Base-by-base conservation (phyloP, 1,284 basidiomycete species). In the Anthracocystis setariae region DNA sequence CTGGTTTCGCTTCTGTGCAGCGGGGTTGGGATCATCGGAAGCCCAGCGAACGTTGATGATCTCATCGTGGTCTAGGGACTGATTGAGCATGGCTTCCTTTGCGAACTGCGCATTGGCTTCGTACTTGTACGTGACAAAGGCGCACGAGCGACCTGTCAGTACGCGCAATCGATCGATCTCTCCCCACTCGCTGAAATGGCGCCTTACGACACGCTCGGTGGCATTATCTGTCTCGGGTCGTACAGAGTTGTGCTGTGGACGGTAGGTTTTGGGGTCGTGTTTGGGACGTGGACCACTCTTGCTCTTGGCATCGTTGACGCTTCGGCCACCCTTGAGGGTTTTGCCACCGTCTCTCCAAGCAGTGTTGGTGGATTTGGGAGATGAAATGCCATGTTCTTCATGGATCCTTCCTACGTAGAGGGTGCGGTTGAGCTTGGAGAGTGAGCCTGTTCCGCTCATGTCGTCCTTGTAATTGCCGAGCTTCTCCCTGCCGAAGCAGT, bases 1-100 rank as follows among this genome's bases (percentile, higher is more conserved):
- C 44, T 58, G 62, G 12, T 78, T 73, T 10, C 78, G 53, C 51
- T 77, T 73, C 33, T 73, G 63, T 4, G 74, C 73, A 0, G 59
- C 73, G 8, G 74, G 76, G 35, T 78, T 78, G 13, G 81, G 80
- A 39, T 82, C 81, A 40, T 80, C 78, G 5, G 80, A 76, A 0
- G 81, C 69, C 81, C 81, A 82, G 15, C 81, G 77, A 13, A 82
- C 73, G 84, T 99, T 99, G 70, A 98, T 88, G 73, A 98, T 93
- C 84, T 99, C 96, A 83, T 97, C 92, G 78, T 94, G 92, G 84
- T 98, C 95, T 73, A 98, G 86, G 23, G 93, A 95, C 84, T 99
- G 96, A 84, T 94, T 94, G 42, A 94, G 92, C 96, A 99, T 99
- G 0, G 96, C 89, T 84, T 98, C 96, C 82, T 98, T 98, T 17